These are phyloP conservation scores for Leccinum variabile DNA, from an alignment of 1,284 basidiomycete genomes.

Conservation along the genomic window DNA sequence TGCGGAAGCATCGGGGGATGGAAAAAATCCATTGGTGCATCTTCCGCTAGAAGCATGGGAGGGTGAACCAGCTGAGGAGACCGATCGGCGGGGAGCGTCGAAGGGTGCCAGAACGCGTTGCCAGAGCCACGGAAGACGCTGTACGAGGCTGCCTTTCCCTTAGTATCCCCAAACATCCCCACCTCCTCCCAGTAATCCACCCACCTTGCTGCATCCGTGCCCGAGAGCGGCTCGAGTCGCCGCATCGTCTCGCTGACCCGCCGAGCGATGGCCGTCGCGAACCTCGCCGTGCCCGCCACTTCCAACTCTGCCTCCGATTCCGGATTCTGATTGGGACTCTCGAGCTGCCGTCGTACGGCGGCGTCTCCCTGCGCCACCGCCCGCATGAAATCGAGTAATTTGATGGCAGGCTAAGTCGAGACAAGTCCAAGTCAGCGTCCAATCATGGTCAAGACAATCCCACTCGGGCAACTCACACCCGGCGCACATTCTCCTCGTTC, in stretches of 20 bases:
- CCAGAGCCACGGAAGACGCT: too few relatives aligned
- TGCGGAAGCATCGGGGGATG: too few relatives aligned
- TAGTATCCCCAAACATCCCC: background rate
- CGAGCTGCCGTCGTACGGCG: background rate
- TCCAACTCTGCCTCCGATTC: constrained; percentile 2
- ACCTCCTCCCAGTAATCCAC: constrained; percentile 13
- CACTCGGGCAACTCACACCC: constrained; percentile 14
- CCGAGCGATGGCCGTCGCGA: constrained; percentile 13
- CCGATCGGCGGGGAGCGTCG: too few relatives aligned
- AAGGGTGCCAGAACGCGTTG: too few relatives aligned
- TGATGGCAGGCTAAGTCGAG: constrained; percentile 22
- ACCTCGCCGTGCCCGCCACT: constrained; percentile 6
- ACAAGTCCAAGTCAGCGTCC: background rate
- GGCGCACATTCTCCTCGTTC: constrained; percentile 16
- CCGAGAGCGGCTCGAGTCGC: constrained; percentile 13
- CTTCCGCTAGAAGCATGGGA: too few relatives aligned
- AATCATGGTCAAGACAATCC: background rate
- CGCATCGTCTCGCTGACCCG: constrained; percentile 22
- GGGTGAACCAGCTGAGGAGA: too few relatives aligned
- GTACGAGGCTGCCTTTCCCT: background rate
- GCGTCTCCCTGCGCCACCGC: constrained; percentile 4
- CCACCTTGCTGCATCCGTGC: constrained; percentile 18
- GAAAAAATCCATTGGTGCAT: too few relatives aligned
- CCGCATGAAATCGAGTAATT: constrained; percentile 20
- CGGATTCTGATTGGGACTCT: background rate